These are phyloP conservation scores for Mycosphaerella arachidis DNA, from an alignment of 2,329 filamentous ascomycete species.

Conservation along the genomic window DNA sequence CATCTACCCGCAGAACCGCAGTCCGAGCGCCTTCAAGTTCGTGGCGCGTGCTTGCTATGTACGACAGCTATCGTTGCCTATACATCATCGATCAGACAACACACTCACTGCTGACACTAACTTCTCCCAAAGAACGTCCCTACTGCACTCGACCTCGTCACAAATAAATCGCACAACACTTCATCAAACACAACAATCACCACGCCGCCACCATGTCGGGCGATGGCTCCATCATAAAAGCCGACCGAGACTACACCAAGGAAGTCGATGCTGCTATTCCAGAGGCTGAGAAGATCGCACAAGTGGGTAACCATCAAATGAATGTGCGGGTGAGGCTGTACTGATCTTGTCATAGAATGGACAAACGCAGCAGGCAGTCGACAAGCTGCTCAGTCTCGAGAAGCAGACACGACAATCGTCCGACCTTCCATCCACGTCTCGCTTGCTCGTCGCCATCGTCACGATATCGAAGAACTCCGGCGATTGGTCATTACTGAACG, in stretches of 20 bases:
- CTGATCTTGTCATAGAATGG: conserved; percentile 45
- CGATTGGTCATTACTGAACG: conserved; percentile 92
- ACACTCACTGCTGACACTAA: neutral
- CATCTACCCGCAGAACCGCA: neutral
- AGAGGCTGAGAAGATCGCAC: conserved; percentile 80
- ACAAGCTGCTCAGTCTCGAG: conserved; percentile 87
- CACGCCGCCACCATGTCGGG: conserved; percentile 57
- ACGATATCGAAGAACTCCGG: conserved; percentile 89
- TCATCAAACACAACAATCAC: neutral
- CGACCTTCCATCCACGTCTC: conserved; percentile 90
- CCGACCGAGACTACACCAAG: conserved; percentile 98
- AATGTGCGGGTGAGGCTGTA: neutral
- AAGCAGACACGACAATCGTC: conserved; percentile 98
- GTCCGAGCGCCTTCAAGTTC: neutral
- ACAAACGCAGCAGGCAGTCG: conserved; percentile 81
- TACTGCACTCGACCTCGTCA: neutral
- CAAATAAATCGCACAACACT: neutral
- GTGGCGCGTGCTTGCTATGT: neutral
- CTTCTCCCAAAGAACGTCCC: neutral
- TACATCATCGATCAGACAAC: neutral
- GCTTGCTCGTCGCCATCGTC: conserved; percentile 80
- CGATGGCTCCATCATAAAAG: conserved; percentile 72
- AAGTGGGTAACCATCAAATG: conserved; percentile 11
- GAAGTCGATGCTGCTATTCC: conserved; percentile 89
- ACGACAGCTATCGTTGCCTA: neutral